Percentiles rank a stretch among this genome's conserved stretches.
Evolutionary conservation across 2,329 filamentous ascomycete species (phyloP).

Genomic region (Aspergillus aculeatinus): DNA sequence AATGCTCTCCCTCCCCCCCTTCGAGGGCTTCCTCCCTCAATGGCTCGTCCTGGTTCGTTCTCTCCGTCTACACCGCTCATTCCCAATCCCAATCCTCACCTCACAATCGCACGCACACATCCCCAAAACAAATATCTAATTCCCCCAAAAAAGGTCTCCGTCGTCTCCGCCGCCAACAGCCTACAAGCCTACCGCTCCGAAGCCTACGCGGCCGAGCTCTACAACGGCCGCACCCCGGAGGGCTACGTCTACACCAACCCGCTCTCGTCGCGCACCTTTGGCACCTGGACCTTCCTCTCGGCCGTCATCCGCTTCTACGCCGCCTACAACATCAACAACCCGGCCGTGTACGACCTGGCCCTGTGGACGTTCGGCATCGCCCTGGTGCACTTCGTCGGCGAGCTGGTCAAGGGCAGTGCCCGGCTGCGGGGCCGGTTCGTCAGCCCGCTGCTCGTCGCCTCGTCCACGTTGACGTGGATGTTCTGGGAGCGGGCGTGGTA

Average conservation of each 20-base stretch:
- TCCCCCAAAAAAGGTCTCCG: slow-evolving; percentile 62
- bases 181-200: slow-evolving; percentile 80
- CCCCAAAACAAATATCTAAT: background rate
- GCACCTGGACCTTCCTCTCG: slow-evolving; percentile 81
- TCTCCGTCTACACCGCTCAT: background rate
- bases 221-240: slow-evolving; percentile 56
- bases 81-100: background rate
- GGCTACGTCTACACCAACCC: slow-evolving; percentile 64
- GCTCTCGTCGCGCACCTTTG: slow-evolving; percentile 76
- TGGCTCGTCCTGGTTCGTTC: slow-evolving; percentile 61
- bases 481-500: slow-evolving; percentile 52
- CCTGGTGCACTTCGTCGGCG: slow-evolving; percentile 72
- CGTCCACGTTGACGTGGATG: slow-evolving; percentile 61
- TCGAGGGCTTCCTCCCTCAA: slow-evolving; percentile 58
- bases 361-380: slow-evolving; percentile 81
- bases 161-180: slow-evolving; percentile 80
- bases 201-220: slow-evolving; percentile 81
- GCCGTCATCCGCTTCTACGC: slow-evolving; percentile 77
- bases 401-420: slow-evolving; percentile 78
- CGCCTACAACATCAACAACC: slow-evolving; percentile 74
- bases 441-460: slow-evolving; percentile 59
- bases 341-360: slow-evolving; percentile 73
- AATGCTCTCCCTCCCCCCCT: slow-evolving; percentile 36
- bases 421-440: slow-evolving; percentile 61
- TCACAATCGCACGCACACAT: too few species aligned